Evolutionary conservation across 108 stramenopile species (phyloP).

Genomic region (Cyclostephanos tholiformis): DNA sequence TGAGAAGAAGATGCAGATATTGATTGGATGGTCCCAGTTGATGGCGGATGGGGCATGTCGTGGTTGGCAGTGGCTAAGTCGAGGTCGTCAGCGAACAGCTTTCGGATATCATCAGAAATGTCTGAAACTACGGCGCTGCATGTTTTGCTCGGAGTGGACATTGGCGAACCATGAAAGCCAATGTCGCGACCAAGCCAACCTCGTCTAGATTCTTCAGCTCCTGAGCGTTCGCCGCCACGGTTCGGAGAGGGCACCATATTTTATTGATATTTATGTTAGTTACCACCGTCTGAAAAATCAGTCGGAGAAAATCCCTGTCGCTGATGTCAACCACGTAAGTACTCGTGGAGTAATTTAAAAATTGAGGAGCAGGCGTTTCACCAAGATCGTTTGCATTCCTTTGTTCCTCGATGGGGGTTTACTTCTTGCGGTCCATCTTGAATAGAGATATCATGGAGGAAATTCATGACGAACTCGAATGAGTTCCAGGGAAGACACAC

Average conservation of each 20-base stretch:
- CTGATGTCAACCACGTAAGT: too few relatives aligned
- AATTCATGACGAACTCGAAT: too few relatives aligned
- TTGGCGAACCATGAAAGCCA: background rate
- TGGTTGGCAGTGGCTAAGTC: background rate
- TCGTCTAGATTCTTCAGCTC: background rate
- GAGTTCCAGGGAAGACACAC: too few relatives aligned
- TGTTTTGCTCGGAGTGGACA: background rate
- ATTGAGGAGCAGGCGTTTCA: too few relatives aligned
- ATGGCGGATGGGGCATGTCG: background rate
- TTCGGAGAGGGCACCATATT: background rate
- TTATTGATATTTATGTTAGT: too few relatives aligned
- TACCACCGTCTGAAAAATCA: too few relatives aligned
- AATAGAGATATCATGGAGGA: too few relatives aligned
- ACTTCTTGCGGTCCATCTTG: too few relatives aligned
- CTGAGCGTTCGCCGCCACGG: background rate
- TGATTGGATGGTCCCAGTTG: background rate
- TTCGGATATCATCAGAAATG: conserved; percentile 1
- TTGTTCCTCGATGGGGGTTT: too few relatives aligned
- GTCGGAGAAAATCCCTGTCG: too few relatives aligned
- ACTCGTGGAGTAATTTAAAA: too few relatives aligned
- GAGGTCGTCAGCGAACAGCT: background rate
- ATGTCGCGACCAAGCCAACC: background rate
- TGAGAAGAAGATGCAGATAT: background rate
- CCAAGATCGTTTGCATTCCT: too few relatives aligned
- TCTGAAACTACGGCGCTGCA: background rate